Conservation (phyloP, 495 filamentous ascomycete species). For the Daldinia caldariorum region DNA sequence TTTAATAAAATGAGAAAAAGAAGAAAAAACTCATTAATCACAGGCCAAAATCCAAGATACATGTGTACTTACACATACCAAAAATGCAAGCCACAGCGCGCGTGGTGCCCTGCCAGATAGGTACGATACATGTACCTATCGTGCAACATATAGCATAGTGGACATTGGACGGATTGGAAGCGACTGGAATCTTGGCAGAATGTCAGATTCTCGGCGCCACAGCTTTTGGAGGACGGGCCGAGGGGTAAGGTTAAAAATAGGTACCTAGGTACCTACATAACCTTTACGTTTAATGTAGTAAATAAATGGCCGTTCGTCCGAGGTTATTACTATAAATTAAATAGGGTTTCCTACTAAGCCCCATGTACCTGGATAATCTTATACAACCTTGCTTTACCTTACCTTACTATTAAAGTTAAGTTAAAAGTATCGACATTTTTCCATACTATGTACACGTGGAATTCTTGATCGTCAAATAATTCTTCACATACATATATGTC, state of each 20-base stretch:
- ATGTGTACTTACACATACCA: constrained; percentile 2
- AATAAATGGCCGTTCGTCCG: not conserved
- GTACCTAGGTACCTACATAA: too few species aligned
- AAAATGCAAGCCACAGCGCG: constrained; percentile 37
- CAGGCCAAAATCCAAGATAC: constrained; percentile 26
- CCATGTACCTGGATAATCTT: not conserved
- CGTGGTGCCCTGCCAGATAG: constrained; percentile 21
- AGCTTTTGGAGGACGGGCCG: constrained; percentile 7
- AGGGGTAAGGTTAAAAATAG: not conserved
- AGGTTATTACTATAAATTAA: not conserved
- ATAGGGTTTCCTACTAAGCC: not conserved
- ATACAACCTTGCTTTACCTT: too few species aligned
- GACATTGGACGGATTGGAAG: constrained; percentile 9
- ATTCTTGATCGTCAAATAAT: too few species aligned
- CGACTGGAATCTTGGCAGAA: constrained; percentile 31
- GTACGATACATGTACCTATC: not conserved
- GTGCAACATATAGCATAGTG: not conserved
- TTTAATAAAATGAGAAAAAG: constrained; percentile 13
- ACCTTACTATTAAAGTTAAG: too few species aligned
- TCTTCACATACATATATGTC: not conserved
- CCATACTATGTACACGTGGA: too few species aligned
- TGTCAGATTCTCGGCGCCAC: constrained; percentile 17
- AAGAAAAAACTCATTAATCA: constrained; percentile 35
- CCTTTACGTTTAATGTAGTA: not conserved
- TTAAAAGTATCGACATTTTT: too few species aligned